Conservation (phyloP, 2,329 filamentous ascomycete species). For the Coleophoma eucalyptorum region DNA sequence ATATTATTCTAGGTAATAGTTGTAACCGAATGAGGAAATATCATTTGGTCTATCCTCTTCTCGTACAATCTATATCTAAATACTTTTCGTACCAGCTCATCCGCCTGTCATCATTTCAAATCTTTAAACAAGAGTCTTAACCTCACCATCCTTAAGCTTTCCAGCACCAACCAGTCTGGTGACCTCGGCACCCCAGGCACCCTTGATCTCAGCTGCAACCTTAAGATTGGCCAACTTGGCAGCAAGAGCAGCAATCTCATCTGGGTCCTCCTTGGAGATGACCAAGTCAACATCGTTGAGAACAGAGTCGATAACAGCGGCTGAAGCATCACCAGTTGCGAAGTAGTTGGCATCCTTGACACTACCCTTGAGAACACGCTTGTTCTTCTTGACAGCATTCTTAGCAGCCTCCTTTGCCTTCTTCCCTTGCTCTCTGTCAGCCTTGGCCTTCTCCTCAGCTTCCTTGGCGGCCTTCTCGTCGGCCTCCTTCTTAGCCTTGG, state of each 20-base stretch:
- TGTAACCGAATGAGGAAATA: too few relatives aligned
- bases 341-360: slow-evolving; percentile 99
- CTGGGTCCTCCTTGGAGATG: slow-evolving; percentile 83
- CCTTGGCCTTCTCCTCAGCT: slow-evolving; percentile 83
- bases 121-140: slow-evolving; percentile 53
- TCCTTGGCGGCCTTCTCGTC: slow-evolving; percentile 77
- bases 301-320: slow-evolving; percentile 75
- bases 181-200: slow-evolving; percentile 73
- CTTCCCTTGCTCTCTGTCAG: slow-evolving; percentile 77
- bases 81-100: background rate
- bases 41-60: too few relatives aligned
- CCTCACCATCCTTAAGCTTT: slow-evolving; percentile 81
- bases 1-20: too few relatives aligned
- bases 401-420: slow-evolving; percentile 99
- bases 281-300: slow-evolving; percentile 83
- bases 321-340: slow-evolving; percentile 64
- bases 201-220: slow-evolving; percentile 80
- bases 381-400: slow-evolving; percentile 99
- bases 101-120: background rate
- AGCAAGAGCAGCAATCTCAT: slow-evolving; percentile 83
- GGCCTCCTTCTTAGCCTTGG: slow-evolving; percentile 76
- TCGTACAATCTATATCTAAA: too few relatives aligned
- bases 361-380: slow-evolving; percentile 88
- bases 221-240: slow-evolving; percentile 76
- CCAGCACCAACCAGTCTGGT: slow-evolving; percentile 75